Conservation (phyloP, 2,329 filamentous ascomycete species). For the Atkinsonella hypoxylon region DNA sequence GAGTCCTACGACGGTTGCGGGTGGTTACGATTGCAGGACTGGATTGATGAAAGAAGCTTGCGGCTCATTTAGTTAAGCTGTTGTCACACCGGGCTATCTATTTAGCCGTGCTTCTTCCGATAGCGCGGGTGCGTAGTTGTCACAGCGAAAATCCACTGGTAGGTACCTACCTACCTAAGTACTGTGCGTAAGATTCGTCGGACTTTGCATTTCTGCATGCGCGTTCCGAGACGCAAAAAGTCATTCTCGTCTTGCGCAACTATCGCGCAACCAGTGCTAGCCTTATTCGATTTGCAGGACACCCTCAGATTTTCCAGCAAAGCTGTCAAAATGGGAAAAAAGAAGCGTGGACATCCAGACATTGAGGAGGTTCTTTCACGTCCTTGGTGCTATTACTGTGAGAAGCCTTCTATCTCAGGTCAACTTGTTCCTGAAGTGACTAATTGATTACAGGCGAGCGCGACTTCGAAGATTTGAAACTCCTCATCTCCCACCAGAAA, state of each 20-base stretch:
- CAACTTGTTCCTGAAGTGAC: neutral
- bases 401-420: slow-evolving; percentile 8
- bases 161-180: too few species aligned
- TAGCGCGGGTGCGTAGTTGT: neutral
- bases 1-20: too few species aligned
- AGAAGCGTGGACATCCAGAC: slow-evolving; percentile 76
- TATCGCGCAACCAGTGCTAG: neutral
- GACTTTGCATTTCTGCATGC: neutral
- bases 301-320: neutral
- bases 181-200: too few species aligned
- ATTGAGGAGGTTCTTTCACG: slow-evolving; percentile 79
- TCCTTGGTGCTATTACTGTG: slow-evolving; percentile 97
- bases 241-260: neutral
- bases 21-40: too few species aligned
- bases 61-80: too few species aligned
- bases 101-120: slow-evolving; percentile 16
- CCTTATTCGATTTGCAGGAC: neutral
- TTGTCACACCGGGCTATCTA: too few species aligned
- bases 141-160: neutral
- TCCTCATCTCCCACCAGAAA: slow-evolving; percentile 93
- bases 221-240: neutral
- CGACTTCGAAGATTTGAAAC: slow-evolving; percentile 95
- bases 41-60: too few species aligned
- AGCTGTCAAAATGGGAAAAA: slow-evolving; percentile 59
- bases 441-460: slow-evolving; percentile 54